Base-by-base conservation (phyloP, 2,329 filamentous ascomycete species). In the Geosmithia putterillii region DNA sequence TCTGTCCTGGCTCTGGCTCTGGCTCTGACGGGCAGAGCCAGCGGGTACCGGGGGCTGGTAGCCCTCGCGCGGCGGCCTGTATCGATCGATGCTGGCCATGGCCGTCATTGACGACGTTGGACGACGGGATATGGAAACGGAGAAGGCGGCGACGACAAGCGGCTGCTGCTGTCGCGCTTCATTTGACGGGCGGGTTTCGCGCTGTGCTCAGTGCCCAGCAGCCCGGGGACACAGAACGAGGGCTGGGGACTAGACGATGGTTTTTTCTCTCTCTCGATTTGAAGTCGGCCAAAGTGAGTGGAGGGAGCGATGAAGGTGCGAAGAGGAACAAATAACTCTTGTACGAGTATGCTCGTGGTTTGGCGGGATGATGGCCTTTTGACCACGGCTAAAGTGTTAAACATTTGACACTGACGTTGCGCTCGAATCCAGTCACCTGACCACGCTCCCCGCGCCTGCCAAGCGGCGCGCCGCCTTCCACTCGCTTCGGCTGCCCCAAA, bases 71-170 rank as follows among this genome's bases (percentile, higher is more conserved):
- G 69, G 64, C 43, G 73, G 73, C 48, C 74, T 67, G 52, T 79
- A 79, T 54, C 71, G 63, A 56, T 78, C 74, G 58, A 79, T 70
- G 57, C 72, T 77, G 49, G 74, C 74, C 75, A 79, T 79, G 34
- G 42, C 36, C 40, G 40, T 42, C 42, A 38, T 32, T 25, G 28
- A 4, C 10, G 36, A 39, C 35, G 41, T 18, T 7, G 37, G 20
- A 10, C 35, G 42, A 12, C 28, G 10, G 10, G 28, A 7, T 9
- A 32, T 25, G 28, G 28, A 14, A 14, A 14, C 4, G 28, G 28
- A 14, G 28, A 32, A 14, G 28, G 15, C 4, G 28, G 28, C 28
- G 28, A 32, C 28, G 28, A 12, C n/a, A n/a, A n/a, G n/a, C n/a
- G 10, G 10, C 15, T 12, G 28, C 28, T 32, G 28, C 6, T 12